Conservation (phyloP, 345 rosid species). For the Boechera retrofracta region DNA sequence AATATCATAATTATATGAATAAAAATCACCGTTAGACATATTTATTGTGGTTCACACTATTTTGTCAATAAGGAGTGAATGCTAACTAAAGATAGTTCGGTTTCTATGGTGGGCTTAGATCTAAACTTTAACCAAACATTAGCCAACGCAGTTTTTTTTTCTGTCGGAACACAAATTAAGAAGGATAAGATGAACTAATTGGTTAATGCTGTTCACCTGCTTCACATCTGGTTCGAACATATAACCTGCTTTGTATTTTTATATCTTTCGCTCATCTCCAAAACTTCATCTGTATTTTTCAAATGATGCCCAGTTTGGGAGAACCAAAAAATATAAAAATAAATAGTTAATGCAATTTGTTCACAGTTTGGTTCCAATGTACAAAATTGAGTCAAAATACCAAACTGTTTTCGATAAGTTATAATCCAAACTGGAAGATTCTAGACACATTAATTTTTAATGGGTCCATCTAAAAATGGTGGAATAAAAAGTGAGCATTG, state of each 20-base stretch:
- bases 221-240: no score
- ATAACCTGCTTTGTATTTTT: no score
- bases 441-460: conserved; percentile 11
- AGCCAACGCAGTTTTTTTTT: neutral
- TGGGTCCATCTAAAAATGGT: conserved; percentile 33
- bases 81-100: conserved; percentile 9
- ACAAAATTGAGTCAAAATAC: conserved; percentile 10
- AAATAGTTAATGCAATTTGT: neutral
- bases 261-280: no score
- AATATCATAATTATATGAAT: conserved; percentile 4
- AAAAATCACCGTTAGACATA: neutral
- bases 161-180: neutral
- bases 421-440: conserved; percentile 24
- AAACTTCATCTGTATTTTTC: no score
- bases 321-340: no score
- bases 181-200: conserved; percentile 7
- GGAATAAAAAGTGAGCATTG: conserved; percentile 22
- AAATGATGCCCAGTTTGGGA: no score
- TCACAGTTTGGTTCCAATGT: neutral
- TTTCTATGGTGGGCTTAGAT: neutral
- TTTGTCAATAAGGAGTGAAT: conserved; percentile 9
- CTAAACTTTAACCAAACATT: neutral
- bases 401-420: conserved; percentile 36
- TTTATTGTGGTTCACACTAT: conserved; percentile 1
- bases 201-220: neutral